phyloP scores from a whole-genome alignment of 352 stramenopile genomes.

The Pythium oligandrum region DNA sequence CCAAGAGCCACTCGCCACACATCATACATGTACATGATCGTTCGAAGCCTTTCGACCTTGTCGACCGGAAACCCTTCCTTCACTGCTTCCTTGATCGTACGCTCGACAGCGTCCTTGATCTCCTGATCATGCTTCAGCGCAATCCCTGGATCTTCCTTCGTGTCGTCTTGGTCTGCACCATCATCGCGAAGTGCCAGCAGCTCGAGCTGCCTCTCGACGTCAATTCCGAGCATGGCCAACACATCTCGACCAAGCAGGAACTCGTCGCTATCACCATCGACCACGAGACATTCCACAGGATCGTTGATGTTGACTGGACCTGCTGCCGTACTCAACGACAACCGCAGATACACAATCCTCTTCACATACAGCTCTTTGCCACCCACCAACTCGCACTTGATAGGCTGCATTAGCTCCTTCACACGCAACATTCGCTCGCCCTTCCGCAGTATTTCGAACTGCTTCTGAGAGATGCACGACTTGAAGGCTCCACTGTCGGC shows the following conservation, averaged over 20 bases:
- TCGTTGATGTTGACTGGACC: neutral
- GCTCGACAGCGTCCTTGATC: constrained; percentile 2
- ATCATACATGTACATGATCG: constrained; percentile 8
- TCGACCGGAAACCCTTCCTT: neutral
- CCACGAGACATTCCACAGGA: constrained; percentile 2
- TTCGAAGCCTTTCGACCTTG: neutral
- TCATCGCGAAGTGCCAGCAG: constrained; percentile 1
- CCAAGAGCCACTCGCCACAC: constrained; percentile 14
- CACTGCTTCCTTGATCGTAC: constrained; percentile 4
- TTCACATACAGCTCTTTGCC: neutral
- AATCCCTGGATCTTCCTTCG: neutral
- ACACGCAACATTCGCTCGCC: neutral
- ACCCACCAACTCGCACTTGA: constrained; percentile 2
- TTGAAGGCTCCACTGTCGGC: constrained; percentile 4
- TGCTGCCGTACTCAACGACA: constrained; percentile 1
- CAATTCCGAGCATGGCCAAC: constrained; percentile 5
- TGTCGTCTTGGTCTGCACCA: constrained; percentile 1
- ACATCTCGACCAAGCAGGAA: constrained; percentile 2
- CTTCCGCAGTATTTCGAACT: neutral
- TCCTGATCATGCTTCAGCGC: neutral
- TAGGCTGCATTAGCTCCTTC: neutral
- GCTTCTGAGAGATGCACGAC: neutral
- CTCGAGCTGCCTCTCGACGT: constrained; percentile 6
- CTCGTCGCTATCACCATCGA: constrained; percentile 1
- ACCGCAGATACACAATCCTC: neutral